Evolutionary conservation across 495 filamentous ascomycete species (phyloP).

Genomic region (Recurvomyces mirabilis): DNA sequence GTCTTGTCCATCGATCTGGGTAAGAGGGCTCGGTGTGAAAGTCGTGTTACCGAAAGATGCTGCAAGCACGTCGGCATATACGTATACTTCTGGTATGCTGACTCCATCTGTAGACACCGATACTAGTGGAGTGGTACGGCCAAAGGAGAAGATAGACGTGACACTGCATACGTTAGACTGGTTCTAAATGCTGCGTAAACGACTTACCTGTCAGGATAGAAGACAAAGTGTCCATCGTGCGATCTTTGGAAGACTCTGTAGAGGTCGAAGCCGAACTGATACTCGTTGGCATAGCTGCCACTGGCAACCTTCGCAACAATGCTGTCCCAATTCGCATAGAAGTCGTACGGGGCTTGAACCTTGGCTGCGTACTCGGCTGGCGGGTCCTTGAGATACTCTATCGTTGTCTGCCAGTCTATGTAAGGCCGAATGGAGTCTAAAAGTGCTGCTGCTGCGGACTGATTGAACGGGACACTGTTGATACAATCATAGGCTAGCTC

Average conservation of each 20-base stretch:
- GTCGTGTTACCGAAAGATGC: conserved; percentile 25
- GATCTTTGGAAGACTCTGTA: conserved; percentile 25
- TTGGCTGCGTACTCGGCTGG: conserved; percentile 27
- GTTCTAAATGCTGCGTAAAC: no score
- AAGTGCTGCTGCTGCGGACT: conserved; percentile 13
- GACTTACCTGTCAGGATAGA: conserved; percentile 27
- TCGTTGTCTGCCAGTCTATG: conserved; percentile 28
- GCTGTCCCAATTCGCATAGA: conserved; percentile 20
- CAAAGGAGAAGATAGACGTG: conserved; percentile 24
- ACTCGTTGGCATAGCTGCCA: conserved; percentile 22
- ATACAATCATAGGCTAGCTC: conserved; percentile 17
- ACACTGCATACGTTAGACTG: no score
- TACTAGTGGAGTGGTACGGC: conserved; percentile 23
- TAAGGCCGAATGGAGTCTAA: conserved; percentile 22
- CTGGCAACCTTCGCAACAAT: conserved; percentile 20
- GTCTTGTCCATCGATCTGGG: conserved; percentile 27
- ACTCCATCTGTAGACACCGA: conserved; percentile 28
- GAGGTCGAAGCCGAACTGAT: conserved; percentile 26
- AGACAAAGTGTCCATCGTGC: conserved; percentile 29
- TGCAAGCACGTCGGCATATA: conserved; percentile 26
- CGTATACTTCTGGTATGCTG: conserved; percentile 24
- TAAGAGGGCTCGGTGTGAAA: conserved; percentile 25
- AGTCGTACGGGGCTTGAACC: conserved; percentile 25
- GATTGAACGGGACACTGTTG: conserved; percentile 15
- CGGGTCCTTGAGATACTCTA: conserved; percentile 25